Evolutionary conservation across 306 rosid genomes (phyloP).

Genomic region (Parietaria judaica): DNA sequence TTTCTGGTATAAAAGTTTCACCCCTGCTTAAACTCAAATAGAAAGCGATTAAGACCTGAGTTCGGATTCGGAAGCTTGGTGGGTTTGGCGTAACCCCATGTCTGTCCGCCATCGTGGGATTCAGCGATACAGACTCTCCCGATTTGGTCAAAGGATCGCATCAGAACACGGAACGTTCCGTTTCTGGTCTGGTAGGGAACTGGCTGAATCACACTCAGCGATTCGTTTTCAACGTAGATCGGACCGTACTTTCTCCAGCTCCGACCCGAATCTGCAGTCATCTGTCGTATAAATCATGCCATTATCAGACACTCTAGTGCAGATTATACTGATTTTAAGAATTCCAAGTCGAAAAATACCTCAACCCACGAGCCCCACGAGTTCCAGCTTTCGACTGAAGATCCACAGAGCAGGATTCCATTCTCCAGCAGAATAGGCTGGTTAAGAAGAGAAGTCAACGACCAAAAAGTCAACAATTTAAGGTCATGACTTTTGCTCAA

Average conservation of each 20-base stretch:
- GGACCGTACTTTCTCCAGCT: slow-evolving; percentile 90
- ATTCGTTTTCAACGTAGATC: slow-evolving; percentile 52
- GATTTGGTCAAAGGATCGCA: slow-evolving; percentile 63
- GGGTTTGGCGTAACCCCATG: slow-evolving; percentile 66
- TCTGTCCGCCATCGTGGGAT: slow-evolving; percentile 67
- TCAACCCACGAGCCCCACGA: slow-evolving; percentile 98
- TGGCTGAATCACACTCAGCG: slow-evolving; percentile 87
- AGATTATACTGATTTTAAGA: slow-evolving; percentile 11
- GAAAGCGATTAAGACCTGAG: slow-evolving; percentile 48
- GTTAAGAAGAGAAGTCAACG: background rate
- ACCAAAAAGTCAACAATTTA: background rate
- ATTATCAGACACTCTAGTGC: slow-evolving; percentile 19
- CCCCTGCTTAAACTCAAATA: background rate
- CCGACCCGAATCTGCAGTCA: slow-evolving; percentile 51
- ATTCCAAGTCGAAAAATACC: slow-evolving; percentile 23
- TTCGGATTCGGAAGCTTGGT: slow-evolving; percentile 90
- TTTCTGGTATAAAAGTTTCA: too few relatives aligned
- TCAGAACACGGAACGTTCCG: slow-evolving; percentile 65
- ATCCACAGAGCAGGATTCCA: slow-evolving; percentile 73
- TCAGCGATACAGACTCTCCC: slow-evolving; percentile 67
- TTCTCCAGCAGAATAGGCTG: slow-evolving; percentile 91
- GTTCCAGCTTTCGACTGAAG: slow-evolving; percentile 97
- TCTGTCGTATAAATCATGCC: slow-evolving; percentile 35
- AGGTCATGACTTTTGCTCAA: slow-evolving; percentile 9
- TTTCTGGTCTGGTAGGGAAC: slow-evolving; percentile 71